A percentile compares a stretch with the other conserved stretches of the same genome.
Conservation (phyloP, 495 filamentous ascomycete species). For the Xylaria curta region DNA sequence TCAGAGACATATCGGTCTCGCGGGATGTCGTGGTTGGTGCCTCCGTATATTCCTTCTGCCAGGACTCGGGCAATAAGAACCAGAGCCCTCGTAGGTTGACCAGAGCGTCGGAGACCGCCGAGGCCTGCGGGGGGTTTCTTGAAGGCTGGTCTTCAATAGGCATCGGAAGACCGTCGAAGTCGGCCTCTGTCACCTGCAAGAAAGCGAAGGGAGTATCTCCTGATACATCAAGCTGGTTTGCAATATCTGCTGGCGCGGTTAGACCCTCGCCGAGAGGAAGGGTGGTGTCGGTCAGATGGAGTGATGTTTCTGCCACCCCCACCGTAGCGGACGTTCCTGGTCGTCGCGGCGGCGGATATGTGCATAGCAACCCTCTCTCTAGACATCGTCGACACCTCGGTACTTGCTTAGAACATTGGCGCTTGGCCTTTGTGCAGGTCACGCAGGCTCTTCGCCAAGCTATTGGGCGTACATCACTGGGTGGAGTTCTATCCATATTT, state of each 20-base stretch:
- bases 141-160: not conserved
- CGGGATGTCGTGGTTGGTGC: slow-evolving; percentile 7
- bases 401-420: slow-evolving; percentile 37
- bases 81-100: slow-evolving; percentile 15
- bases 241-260: not conserved
- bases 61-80: slow-evolving; percentile 36
- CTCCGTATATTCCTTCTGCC: slow-evolving; percentile 23
- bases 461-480: not conserved
- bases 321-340: slow-evolving; percentile 1
- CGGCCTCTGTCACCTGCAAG: slow-evolving; percentile 1
- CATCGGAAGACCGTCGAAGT: slow-evolving; percentile 1
- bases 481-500: slow-evolving; percentile 10
- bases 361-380: slow-evolving; percentile 29
- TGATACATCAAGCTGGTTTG: not conserved
- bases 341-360: slow-evolving; percentile 33
- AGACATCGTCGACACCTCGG: slow-evolving; percentile 36
- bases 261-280: not conserved
- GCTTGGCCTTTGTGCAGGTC: slow-evolving; percentile 37
- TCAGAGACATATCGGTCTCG: slow-evolving; percentile 18
- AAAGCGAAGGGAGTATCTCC: not conserved
- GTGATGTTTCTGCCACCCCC: slow-evolving; percentile 19
- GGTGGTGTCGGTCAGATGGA: not conserved
- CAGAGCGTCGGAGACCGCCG: not conserved
- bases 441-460: slow-evolving; percentile 36
- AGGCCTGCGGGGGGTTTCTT: not conserved